Conservation (phyloP, 1,284 basidiomycete species). For the Pyrrhoderma lamaoense region DNA sequence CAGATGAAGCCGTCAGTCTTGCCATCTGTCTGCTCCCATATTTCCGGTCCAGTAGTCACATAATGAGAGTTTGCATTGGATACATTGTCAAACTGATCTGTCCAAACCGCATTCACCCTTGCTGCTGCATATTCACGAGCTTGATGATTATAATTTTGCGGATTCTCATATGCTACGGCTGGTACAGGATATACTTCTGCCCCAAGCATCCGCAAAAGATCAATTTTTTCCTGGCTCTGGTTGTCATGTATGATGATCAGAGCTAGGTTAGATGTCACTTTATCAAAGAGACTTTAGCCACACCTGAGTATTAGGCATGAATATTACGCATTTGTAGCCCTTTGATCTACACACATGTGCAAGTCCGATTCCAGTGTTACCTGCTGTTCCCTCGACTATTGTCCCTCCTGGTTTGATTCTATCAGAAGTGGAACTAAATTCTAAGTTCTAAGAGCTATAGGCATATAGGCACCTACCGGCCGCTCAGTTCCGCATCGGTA, state of each 20-base stretch:
- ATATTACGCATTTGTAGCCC: conserved; percentile 98
- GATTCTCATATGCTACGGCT: conserved; percentile 71
- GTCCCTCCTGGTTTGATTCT: conserved; percentile 90
- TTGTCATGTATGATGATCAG: conserved; percentile 1
- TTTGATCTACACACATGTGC: conserved; percentile 90
- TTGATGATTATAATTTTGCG: conserved; percentile 98
- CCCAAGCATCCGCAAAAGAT: conserved; percentile 86
- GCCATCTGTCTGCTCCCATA: conserved; percentile 86
- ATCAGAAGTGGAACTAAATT: conserved; percentile 5
- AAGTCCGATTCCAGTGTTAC: conserved; percentile 97
- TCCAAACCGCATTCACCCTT: conserved; percentile 95
- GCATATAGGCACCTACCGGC: conserved; percentile 43
- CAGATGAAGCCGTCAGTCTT: conserved; percentile 87
- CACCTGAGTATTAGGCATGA: conserved; percentile 96
- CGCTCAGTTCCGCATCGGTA: conserved; percentile 82
- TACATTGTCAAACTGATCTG: conserved; percentile 97
- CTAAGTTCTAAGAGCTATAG: conserved; percentile 1
- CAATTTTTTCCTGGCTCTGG: conserved; percentile 96
- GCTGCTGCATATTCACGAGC: conserved; percentile 81
- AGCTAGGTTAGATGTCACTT: neutral
- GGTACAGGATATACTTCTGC: conserved; percentile 37
- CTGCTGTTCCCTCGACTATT: conserved; percentile 96
- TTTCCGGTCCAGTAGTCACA: conserved; percentile 89
- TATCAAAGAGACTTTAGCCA: conserved; percentile 4
- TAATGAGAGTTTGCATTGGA: conserved; percentile 91